Conservation (phyloP, 495 filamentous ascomycete species). For the Bacidia gigantensis region DNA sequence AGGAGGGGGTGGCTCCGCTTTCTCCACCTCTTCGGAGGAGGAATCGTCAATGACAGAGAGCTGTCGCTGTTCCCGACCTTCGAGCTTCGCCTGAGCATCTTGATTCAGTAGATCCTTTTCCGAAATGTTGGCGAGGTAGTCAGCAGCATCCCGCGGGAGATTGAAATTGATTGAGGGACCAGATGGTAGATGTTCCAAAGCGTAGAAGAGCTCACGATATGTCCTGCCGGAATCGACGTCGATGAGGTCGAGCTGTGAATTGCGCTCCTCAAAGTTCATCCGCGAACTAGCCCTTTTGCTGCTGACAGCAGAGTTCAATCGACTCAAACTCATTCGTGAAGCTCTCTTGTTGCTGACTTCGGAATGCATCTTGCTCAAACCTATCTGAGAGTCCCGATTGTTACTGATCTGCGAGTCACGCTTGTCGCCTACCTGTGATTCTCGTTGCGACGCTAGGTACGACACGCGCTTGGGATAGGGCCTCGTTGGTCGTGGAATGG, state of each 20-base stretch:
- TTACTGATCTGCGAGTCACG: background rate
- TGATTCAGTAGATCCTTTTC: background rate
- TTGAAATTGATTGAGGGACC: background rate
- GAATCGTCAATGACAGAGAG: background rate
- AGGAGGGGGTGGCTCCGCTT: background rate
- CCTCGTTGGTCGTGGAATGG: no score
- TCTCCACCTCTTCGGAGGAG: slow-evolving; percentile 2
- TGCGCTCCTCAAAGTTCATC: background rate
- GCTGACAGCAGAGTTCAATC: background rate
- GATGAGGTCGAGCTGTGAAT: background rate
- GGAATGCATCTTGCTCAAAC: no score
- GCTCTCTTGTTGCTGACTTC: background rate
- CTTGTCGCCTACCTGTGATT: background rate
- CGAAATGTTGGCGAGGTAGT: background rate
- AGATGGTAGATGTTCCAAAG: background rate
- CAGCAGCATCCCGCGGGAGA: background rate
- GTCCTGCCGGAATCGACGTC: background rate
- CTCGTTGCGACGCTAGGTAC: background rate
- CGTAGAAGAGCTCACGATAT: background rate
- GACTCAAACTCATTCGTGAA: background rate
- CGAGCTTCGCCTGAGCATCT: background rate
- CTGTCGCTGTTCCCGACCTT: background rate
- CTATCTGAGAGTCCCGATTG: no score
- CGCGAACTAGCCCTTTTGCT: background rate
- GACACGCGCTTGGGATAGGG: background rate